Percentiles rank a stretch among this genome's conserved stretches.
These are phyloP conservation scores for Barnettozyma populi DNA, from an alignment of 805 yeast genomes.

Conservation along the genomic window DNA sequence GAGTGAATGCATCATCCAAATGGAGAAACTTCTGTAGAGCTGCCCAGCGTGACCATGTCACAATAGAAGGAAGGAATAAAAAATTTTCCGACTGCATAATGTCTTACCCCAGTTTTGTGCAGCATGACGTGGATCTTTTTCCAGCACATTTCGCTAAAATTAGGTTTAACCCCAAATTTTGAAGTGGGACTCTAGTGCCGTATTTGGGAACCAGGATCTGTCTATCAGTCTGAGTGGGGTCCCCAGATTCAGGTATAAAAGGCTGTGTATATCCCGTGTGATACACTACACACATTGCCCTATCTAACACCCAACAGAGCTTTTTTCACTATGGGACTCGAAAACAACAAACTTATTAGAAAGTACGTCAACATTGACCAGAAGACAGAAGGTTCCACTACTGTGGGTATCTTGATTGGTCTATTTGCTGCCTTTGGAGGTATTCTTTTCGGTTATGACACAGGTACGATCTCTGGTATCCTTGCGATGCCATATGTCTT, in stretches of 20 bases:
- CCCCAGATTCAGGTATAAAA: neutral
- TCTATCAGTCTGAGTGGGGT: neutral
- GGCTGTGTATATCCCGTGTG: neutral
- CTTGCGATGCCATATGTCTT: conserved; percentile 57
- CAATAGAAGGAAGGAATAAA: too few relatives aligned
- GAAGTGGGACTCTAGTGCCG: neutral
- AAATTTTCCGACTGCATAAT: neutral
- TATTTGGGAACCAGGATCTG: neutral
- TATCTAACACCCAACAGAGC: neutral
- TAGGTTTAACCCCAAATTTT: neutral
- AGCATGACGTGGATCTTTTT: neutral
- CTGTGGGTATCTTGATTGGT: conserved; percentile 46
- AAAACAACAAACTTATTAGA: conserved; percentile 36
- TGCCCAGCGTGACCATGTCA: neutral
- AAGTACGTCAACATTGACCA: conserved; percentile 40
- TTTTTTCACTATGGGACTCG: conserved; percentile 11
- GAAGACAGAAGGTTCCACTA: conserved; percentile 43
- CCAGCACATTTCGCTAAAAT: neutral
- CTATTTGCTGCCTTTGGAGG: conserved; percentile 67
- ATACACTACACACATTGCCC: neutral
- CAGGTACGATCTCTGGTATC: conserved; percentile 63
- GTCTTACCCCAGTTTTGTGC: neutral
- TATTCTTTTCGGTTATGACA: conserved; percentile 61
- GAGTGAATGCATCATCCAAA: neutral
- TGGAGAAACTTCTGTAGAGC: neutral